These are phyloP conservation scores for Camellia japonica DNA, from an alignment of 148 eudicot genomes.

Conservation along the genomic window DNA sequence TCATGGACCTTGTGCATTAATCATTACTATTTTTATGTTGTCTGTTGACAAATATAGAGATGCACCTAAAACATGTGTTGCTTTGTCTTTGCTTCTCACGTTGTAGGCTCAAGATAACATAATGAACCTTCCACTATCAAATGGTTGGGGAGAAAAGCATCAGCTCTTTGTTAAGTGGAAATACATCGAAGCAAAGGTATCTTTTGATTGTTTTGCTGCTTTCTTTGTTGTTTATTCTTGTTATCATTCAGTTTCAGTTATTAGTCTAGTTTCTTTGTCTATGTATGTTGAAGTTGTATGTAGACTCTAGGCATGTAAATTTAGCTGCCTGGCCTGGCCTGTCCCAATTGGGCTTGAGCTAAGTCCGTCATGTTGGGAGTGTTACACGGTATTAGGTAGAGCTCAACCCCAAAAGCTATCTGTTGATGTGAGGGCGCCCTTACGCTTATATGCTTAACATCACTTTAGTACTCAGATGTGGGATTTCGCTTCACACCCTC, in stretches of 20 bases:
- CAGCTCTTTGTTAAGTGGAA: conserved; percentile 81
- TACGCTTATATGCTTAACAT: too few relatives aligned
- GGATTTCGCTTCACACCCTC: too few relatives aligned
- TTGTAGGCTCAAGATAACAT: conserved; percentile 96
- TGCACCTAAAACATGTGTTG: conserved; percentile 3
- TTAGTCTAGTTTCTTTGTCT: neutral
- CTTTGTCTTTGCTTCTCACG: neutral
- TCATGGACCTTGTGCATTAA: neutral
- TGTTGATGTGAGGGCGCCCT: too few relatives aligned
- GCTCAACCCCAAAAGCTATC: too few relatives aligned
- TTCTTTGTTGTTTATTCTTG: neutral
- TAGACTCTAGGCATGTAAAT: neutral
- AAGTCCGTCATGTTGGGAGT: too few relatives aligned
- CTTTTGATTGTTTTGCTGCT: neutral
- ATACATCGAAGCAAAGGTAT: conserved; percentile 93
- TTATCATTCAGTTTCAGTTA: neutral
- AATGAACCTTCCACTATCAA: conserved; percentile 76
- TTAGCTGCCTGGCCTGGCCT: too few relatives aligned
- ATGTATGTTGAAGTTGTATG: neutral
- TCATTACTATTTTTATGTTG: neutral
- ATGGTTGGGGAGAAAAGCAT: conserved; percentile 99
- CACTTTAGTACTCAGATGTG: too few relatives aligned
- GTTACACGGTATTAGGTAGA: too few relatives aligned
- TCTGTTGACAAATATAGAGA: neutral
- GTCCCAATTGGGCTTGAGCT: too few relatives aligned